Conservation (phyloP, 208 protist genomes). For the Acanthamoeba quina region DNA sequence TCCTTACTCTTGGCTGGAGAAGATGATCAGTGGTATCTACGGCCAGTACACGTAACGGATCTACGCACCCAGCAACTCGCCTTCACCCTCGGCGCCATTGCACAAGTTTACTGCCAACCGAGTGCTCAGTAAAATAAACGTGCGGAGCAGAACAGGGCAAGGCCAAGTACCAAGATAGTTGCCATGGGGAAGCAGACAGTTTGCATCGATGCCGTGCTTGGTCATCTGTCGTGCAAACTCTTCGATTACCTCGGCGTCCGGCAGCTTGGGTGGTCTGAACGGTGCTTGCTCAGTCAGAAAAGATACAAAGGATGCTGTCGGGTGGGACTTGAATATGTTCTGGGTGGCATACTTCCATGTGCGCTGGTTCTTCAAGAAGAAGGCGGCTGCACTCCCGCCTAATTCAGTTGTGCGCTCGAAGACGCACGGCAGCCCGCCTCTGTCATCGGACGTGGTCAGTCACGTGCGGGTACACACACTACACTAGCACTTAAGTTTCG, state of each 20-base stretch:
- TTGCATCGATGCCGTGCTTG: constrained; percentile 18
- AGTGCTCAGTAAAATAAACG: neutral
- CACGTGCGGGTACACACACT: neutral
- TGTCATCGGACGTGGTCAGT: neutral
- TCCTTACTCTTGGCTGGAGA: constrained; percentile 75
- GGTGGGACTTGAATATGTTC: no score
- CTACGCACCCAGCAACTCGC: neutral
- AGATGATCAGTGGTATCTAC: neutral
- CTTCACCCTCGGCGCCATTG: constrained; percentile 9
- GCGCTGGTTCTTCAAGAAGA: constrained; percentile 68
- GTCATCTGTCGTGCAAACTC: constrained; percentile 72
- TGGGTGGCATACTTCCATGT: constrained; percentile 63
- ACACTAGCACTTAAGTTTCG: no score
- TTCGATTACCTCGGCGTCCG: neutral
- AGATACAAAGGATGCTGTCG: neutral
- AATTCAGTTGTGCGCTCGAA: constrained; percentile 24
- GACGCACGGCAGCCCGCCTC: constrained; percentile 28
- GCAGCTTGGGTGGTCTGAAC: constrained; percentile 5
- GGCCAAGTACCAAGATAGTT: constrained; percentile 80
- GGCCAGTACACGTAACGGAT: no score
- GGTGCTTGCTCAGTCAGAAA: neutral
- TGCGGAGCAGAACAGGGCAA: neutral
- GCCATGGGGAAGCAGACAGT: constrained; percentile 78
- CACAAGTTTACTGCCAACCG: neutral
- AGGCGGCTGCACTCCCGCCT: constrained; percentile 32